phyloP scores from a whole-genome alignment of 176 grass and related monocot genomes.

The Musa schizocarpa region DNA sequence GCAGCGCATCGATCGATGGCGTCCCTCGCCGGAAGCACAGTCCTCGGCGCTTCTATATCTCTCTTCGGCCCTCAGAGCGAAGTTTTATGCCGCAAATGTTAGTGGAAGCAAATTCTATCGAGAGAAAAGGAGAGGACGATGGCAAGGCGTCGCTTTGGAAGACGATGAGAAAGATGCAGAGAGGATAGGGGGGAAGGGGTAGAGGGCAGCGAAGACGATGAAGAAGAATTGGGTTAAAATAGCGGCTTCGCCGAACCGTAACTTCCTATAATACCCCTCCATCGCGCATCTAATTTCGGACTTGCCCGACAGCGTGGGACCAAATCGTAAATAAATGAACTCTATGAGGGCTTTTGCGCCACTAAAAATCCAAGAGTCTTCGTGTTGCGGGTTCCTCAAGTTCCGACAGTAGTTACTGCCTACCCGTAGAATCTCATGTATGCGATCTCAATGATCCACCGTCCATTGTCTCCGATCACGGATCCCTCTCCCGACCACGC shows the following conservation, averaged over 20 bases:
- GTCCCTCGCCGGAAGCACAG: background rate
- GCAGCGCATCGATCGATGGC: slow-evolving; percentile 12
- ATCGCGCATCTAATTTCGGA: background rate
- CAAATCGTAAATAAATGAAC: background rate
- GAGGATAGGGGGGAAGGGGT: slow-evolving; percentile 16
- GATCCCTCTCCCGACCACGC: background rate
- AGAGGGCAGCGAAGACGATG: slow-evolving; percentile 38
- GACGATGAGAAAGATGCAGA: slow-evolving; percentile 21
- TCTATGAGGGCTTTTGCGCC: background rate
- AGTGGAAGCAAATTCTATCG: slow-evolving; percentile 2
- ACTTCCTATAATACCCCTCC: slow-evolving; percentile 28
- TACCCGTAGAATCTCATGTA: too few relatives aligned
- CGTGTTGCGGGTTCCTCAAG: background rate
- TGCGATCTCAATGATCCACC: background rate
- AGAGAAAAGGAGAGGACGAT: slow-evolving; percentile 12
- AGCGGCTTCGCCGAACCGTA: slow-evolving; percentile 34
- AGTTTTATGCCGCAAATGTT: background rate
- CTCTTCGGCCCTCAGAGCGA: background rate
- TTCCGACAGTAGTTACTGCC: too few relatives aligned
- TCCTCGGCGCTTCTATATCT: background rate
- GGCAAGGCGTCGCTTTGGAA: slow-evolving; percentile 15
- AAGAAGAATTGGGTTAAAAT: slow-evolving; percentile 29
- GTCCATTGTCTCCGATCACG: background rate
- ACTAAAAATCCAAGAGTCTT: background rate
- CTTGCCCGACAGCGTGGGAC: background rate